Base-by-base conservation (phyloP, 78 protist genomes). In the Chrysochromulina parva region DNA sequence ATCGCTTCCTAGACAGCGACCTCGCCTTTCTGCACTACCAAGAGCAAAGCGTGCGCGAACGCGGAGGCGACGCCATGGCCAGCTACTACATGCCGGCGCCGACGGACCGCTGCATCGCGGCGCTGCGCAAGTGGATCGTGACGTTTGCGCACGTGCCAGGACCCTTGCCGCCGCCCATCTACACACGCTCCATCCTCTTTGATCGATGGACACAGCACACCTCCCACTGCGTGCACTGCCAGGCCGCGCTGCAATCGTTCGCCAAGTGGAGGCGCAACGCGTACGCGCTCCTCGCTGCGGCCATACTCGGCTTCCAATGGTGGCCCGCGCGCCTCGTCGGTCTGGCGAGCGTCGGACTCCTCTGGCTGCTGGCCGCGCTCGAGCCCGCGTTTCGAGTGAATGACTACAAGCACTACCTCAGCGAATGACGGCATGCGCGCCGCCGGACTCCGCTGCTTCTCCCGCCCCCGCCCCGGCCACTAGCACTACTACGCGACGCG, bases 1-100 rank as follows among this genome's bases (percentile, higher is more conserved):
- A 5, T 11, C 82, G 82, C 2, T 74, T 74, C 82, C 55, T 74
- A 6, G 82, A 74, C 82, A 17, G 28, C 55, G 82, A 74, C 11
- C 55, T 74, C 13, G 82, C 82, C 57, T 74, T 74, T 0, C 55
- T 74, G 28, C 82, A 74, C 82, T 74, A 48, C 82, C 82, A 74
- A 55, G 82, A 74, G 82, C 50, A 74, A 24, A 55, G 48, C 57
- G 3, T 48, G 24, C n/a, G 2, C 52, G 26, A 1, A 17, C 78
- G 78, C 57, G 7, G 24, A 55, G 20, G 28, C 55, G n/a, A 1
- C 14, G 82, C 1, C 55, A 14, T 50, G 28, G 24, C 4, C n/a
- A 22, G 47, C 71, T 74, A 74, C 55, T 74, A 48, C 82, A 74
- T 74, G 82, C 82, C 82, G 20, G 57, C 82, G 3, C 28, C 3